Evolutionary conservation across 352 stramenopile genomes (phyloP).

Genomic region (Globisporangium splendens): DNA sequence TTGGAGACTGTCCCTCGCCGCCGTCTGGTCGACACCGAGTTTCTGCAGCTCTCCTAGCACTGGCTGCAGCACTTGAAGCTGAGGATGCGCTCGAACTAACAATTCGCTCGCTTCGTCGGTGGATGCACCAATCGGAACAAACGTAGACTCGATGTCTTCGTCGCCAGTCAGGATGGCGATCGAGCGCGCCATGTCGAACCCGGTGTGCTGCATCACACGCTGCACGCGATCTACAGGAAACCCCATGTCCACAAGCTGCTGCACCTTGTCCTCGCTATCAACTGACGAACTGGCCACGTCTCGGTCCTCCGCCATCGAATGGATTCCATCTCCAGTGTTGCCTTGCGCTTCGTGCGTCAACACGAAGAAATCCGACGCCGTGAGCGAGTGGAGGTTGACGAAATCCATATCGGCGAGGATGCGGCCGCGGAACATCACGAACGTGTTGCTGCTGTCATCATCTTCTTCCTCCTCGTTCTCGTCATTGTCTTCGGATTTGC

Average conservation of each 20-base stretch:
- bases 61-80: slow-evolving; percentile 14
- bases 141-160: no score
- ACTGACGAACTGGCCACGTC: not conserved
- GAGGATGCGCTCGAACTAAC: slow-evolving; percentile 12
- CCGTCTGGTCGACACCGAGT: slow-evolving; percentile 6
- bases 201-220: slow-evolving; percentile 22
- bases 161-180: slow-evolving; percentile 39
- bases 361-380: slow-evolving; percentile 57
- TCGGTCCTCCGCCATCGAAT: no score
- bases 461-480: slow-evolving; percentile 2
- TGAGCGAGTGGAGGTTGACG: slow-evolving; percentile 51
- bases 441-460: slow-evolving; percentile 24
- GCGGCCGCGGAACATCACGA: slow-evolving; percentile 48
- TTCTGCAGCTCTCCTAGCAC: slow-evolving; percentile 27
- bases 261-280: not conserved
- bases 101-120: slow-evolving; percentile 6
- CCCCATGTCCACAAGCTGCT: slow-evolving; percentile 66
- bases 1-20: slow-evolving; percentile 33
- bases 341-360: slow-evolving; percentile 35
- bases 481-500: slow-evolving; percentile 6
- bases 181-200: slow-evolving; percentile 35
- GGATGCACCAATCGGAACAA: no score
- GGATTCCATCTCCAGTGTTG: not conserved
- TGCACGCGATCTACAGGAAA: slow-evolving; percentile 30
- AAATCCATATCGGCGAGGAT: slow-evolving; percentile 59